These are phyloP conservation scores for Hypholoma sublateritium DNA, from an alignment of 768 basidiomycete species.

Conservation along the genomic window DNA sequence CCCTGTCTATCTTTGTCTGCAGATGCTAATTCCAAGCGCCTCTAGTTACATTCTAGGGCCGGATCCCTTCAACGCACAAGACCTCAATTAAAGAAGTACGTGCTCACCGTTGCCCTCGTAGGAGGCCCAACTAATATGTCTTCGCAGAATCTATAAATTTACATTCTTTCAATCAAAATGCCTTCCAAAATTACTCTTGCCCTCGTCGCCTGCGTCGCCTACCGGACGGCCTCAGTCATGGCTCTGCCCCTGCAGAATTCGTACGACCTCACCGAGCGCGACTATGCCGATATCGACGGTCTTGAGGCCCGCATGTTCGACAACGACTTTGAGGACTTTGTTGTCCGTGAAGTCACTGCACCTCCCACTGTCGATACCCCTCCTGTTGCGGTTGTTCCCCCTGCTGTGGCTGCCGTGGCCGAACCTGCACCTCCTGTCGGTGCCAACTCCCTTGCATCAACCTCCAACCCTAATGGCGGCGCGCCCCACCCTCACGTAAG, in stretches of 20 bases:
- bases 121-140: not conserved
- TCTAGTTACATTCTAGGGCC: constrained; percentile 16
- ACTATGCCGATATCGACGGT: constrained; percentile 8
- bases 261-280: constrained; percentile 16
- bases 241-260: constrained; percentile 13
- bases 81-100: constrained; percentile 14
- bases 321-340: constrained; percentile 14
- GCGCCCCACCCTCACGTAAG: no score
- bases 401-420: not conserved
- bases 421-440: not conserved
- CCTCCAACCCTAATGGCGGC: no score
- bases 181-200: constrained; percentile 19
- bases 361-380: not conserved
- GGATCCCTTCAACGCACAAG: constrained; percentile 13
- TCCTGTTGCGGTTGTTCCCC: not conserved
- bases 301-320: constrained; percentile 15
- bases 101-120: not conserved
- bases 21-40: not conserved
- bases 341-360: not conserved
- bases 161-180: constrained; percentile 15
- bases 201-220: constrained; percentile 17
- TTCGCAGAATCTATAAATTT: constrained; percentile 6
- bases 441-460: no score
- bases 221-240: constrained; percentile 12
- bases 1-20: not conserved